Conservation (phyloP, 805 yeast species). For the Teunomyces aglyptinius region DNA sequence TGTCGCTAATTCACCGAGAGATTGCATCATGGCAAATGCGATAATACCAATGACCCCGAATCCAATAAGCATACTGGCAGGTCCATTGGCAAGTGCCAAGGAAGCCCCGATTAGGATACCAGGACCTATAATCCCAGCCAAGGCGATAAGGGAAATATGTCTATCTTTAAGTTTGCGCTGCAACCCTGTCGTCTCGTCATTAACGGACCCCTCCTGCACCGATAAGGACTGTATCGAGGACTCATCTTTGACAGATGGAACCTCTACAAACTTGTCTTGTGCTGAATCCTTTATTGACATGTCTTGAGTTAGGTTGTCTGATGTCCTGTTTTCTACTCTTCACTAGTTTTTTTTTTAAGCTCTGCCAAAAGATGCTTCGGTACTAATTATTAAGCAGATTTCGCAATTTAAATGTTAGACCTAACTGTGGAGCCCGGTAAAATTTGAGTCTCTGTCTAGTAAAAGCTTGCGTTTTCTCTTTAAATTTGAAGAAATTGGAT, state of each 20-base stretch:
- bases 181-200: slow-evolving; percentile 10
- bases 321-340: neutral
- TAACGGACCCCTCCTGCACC: slow-evolving; percentile 6
- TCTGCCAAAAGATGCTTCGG: too few relatives aligned
- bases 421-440: too few relatives aligned
- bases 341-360: neutral
- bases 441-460: too few relatives aligned
- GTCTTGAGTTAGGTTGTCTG: neutral
- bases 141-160: slow-evolving; percentile 49
- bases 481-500: too few relatives aligned
- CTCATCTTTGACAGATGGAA: neutral
- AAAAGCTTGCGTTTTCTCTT: too few relatives aligned
- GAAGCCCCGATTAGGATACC: slow-evolving; percentile 57
- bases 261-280: neutral
- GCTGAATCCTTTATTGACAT: neutral
- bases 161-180: slow-evolving; percentile 40
- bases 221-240: neutral
- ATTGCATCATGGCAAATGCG: slow-evolving; percentile 54
- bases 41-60: slow-evolving; percentile 52
- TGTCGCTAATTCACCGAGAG: slow-evolving; percentile 57
- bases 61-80: slow-evolving; percentile 52
- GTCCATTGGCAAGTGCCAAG: slow-evolving; percentile 48
- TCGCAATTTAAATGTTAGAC: too few relatives aligned
- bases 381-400: too few relatives aligned
- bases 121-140: slow-evolving; percentile 62